Evolutionary conservation across 1,284 basidiomycete species (phyloP), one percentile per base, ranked within the genome.

Genomic region (Boletus subluridellus): DNA sequence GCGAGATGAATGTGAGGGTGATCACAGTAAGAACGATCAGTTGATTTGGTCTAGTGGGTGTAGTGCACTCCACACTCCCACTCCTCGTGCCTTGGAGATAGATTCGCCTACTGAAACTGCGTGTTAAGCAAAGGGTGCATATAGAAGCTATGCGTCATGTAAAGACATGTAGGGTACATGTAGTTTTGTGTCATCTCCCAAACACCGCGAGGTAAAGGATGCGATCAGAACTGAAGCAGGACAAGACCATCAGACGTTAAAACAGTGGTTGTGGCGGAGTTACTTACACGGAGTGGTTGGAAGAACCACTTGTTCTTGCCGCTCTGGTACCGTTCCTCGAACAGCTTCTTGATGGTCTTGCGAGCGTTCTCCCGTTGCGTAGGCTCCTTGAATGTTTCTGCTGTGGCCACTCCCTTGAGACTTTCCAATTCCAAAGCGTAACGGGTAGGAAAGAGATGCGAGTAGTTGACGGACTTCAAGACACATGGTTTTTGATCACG

Each of bases 221-320:
- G 49, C 14, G 34, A 71, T 73, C 61, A 71, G 67, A 71, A 71
- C 69, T 74, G 37, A 14, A 24, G 24, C 15, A 10, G 24, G 28
- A 39, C 4, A 10, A 26, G 28, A 28, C 4, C 3, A 10, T 70
- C 28, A 71, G 60, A 46, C 5, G 30, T 4, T 12, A 2, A 34
- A 34, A 32, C 34, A 28, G 12, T 11, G 28, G 17, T 7, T 21
- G 34, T 10, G 35, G 56, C 5, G 38, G 14, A 1, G 4, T 38
- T 52, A 80, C 87, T 68, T 74, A 92, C 90, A 69, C 86, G 83
- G 60, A 93, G 84, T 60, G 86, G 72, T 65, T 86, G 83, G 85
- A 94, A 93, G 84, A 94, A 96, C 94, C 94, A 96, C 77, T 88
- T 89, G 86, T 95, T 96, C 84, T 94, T 94, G 62, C 95, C 94